Conservation (phyloP, 169 alveolate species). For the Theileria annulata region DNA sequence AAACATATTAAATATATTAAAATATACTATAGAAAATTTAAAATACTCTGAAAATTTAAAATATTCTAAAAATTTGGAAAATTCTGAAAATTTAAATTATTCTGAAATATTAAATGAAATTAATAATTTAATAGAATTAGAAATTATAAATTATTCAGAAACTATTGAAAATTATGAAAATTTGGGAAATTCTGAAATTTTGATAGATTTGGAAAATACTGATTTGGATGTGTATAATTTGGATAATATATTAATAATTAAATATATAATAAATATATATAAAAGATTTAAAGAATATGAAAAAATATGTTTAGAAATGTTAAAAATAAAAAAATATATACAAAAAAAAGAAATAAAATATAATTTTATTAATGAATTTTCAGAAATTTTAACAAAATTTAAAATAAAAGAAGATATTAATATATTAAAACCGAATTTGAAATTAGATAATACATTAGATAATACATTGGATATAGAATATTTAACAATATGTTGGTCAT, state of each 20-base stretch:
- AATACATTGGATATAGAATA: background rate
- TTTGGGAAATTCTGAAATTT: no score
- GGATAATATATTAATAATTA: no score
- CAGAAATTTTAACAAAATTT: constrained; percentile 25
- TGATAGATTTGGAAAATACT: no score
- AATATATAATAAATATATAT: no score
- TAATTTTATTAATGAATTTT: background rate
- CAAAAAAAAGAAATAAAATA: background rate
- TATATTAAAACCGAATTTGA: background rate
- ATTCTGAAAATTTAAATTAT: no score
- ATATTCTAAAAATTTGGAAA: background rate
- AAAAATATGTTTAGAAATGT: background rate
- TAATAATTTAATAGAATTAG: no score
- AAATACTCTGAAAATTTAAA: background rate
- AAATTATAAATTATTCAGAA: no score
- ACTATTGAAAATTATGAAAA: no score
- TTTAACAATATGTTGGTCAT: constrained; percentile 44
- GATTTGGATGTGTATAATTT: no score
- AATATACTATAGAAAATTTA: background rate
- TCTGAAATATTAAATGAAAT: no score
- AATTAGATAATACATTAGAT: background rate
- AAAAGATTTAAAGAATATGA: constrained; percentile 19
- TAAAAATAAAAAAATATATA: background rate
- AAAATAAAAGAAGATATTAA: constrained; percentile 1
- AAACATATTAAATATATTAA: constrained; percentile 16